Conservation (phyloP, 805 yeast genomes). For the Jamesozyma gamospora region DNA sequence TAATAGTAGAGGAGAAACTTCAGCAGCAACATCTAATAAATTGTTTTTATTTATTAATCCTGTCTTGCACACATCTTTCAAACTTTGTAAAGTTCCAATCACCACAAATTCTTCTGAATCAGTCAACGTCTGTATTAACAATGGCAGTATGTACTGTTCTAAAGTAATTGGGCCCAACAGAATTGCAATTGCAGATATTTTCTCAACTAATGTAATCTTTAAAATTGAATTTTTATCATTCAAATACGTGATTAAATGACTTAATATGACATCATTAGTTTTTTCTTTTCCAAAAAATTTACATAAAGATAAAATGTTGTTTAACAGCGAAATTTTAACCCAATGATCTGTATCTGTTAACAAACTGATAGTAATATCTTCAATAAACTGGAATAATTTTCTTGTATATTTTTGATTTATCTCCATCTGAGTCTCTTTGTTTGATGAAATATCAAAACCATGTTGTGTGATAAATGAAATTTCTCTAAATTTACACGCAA, state of each 20-base stretch:
- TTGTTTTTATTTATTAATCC: conserved; percentile 45
- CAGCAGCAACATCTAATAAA: conserved; percentile 45
- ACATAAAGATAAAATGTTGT: conserved; percentile 68
- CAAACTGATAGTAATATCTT: conserved; percentile 50
- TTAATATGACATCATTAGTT: conserved; percentile 78
- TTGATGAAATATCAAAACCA: background rate
- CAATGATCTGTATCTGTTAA: conserved; percentile 58
- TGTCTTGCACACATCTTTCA: conserved; percentile 45
- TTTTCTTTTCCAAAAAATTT: conserved; percentile 76
- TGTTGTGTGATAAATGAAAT: conserved; percentile 33
- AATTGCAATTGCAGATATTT: conserved; percentile 65
- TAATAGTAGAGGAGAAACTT: conserved; percentile 47
- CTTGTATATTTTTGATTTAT: conserved; percentile 14
- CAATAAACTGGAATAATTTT: conserved; percentile 37
- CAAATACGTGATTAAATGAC: conserved; percentile 84
- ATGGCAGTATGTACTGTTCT: conserved; percentile 81
- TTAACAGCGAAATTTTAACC: conserved; percentile 61
- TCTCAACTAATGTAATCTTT: conserved; percentile 58
- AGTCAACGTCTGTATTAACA: conserved; percentile 69
- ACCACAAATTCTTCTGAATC: conserved; percentile 82
- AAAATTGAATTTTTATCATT: conserved; percentile 67
- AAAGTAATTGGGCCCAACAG: conserved; percentile 73
- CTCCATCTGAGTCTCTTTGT: conserved; percentile 14
- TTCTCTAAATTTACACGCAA: conserved; percentile 54
- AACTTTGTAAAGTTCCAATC: conserved; percentile 50